Evolutionary conservation across 108 stramenopile species (phyloP).

Genomic region (Fragilaria radians): DNA sequence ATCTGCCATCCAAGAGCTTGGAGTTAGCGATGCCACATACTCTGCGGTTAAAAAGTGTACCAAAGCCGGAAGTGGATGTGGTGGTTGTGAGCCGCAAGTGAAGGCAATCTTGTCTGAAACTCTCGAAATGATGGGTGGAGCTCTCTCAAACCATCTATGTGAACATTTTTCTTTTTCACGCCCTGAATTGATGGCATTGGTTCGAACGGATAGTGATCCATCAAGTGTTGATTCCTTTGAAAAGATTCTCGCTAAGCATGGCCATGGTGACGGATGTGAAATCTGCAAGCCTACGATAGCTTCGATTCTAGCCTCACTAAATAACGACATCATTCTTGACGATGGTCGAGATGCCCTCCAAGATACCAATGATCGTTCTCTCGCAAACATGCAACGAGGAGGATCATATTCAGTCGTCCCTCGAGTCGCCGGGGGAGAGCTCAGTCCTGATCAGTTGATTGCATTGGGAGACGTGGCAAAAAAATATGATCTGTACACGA

Average conservation of each 20-base stretch:
- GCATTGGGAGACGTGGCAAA: conserved; percentile 78
- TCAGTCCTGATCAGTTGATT: conserved; percentile 83
- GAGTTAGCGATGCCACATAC: conserved; percentile 64
- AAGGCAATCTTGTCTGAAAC: conserved; percentile 69
- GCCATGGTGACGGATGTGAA: conserved; percentile 87
- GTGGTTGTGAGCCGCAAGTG: conserved; percentile 89
- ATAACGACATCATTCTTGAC: conserved; percentile 76
- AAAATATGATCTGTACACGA: conserved; percentile 84
- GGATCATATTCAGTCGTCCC: conserved; percentile 93
- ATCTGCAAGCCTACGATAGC: conserved; percentile 87
- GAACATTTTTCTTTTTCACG: conserved; percentile 86
- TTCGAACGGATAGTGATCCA: conserved; percentile 65
- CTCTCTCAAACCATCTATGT: conserved; percentile 78
- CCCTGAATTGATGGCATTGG: conserved; percentile 82
- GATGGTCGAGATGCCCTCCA: conserved; percentile 71
- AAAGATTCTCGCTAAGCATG: conserved; percentile 79
- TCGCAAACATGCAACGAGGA: conserved; percentile 93
- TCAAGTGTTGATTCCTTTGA: conserved; percentile 68
- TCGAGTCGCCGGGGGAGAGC: conserved; percentile 88
- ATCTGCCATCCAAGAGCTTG: conserved; percentile 59
- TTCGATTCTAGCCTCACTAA: conserved; percentile 76
- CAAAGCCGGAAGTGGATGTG: conserved; percentile 88
- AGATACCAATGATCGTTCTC: conserved; percentile 89
- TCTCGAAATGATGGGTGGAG: conserved; percentile 73
- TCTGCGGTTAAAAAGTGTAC: conserved; percentile 77